phyloP scores from a whole-genome alignment of 1,284 basidiomycete genomes.

The Phaffia rhodozyma region DNA sequence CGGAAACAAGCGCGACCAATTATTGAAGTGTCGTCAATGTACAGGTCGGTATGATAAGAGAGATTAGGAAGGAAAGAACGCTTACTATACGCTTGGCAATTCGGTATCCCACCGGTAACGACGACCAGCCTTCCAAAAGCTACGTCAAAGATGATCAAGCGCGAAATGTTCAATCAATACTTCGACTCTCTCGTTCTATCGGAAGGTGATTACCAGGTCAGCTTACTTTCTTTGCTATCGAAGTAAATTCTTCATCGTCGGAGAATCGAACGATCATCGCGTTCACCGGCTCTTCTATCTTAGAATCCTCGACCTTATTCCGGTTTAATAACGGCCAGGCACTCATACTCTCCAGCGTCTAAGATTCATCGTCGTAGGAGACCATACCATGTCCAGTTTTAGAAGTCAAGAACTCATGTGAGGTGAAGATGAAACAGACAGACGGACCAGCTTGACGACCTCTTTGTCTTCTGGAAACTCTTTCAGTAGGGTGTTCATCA shows the following conservation, averaged over 20 bases:
- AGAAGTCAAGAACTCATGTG: not conserved
- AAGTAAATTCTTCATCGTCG: conserved; percentile 47
- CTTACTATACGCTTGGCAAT: conserved; percentile 57
- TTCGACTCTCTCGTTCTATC: conserved; percentile 2
- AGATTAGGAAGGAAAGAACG: not conserved
- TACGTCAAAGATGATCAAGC: conserved; percentile 24
- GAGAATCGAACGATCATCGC: conserved; percentile 42
- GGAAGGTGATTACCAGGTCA: not conserved
- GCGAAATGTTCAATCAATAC: conserved; percentile 5
- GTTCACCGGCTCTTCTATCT: conserved; percentile 47
- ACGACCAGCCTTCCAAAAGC: conserved; percentile 62
- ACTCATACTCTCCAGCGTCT: conserved; percentile 62
- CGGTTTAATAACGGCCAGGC: conserved; percentile 73
- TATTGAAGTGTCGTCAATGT: too few relatives aligned
- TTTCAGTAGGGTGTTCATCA: conserved; percentile 78
- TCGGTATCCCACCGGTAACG: conserved; percentile 62
- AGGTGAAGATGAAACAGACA: not conserved
- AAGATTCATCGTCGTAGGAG: not conserved
- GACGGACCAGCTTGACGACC: conserved; percentile 52
- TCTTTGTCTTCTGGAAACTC: conserved; percentile 65
- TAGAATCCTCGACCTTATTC: conserved; percentile 88
- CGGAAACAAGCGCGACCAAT: not conserved
- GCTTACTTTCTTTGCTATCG: conserved; percentile 49
- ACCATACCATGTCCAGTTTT: conserved; percentile 6
- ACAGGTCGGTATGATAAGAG: too few relatives aligned